Base-by-base conservation (phyloP, 2,329 filamentous ascomycete species). In the Colletotrichum sojae region DNA sequence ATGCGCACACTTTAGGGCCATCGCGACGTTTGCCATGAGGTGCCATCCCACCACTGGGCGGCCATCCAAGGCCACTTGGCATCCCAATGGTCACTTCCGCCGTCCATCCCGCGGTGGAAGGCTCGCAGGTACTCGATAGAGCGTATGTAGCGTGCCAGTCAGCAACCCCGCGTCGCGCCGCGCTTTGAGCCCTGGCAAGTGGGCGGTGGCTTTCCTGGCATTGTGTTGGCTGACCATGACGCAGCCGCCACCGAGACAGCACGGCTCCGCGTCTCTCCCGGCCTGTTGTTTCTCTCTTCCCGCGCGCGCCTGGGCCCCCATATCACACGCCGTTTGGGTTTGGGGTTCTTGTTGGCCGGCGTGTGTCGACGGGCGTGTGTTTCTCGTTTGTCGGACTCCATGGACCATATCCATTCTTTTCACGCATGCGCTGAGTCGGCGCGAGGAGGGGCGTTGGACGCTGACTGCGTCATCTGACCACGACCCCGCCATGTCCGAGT, bases 91-190 rank as follows among this genome's bases (percentile, higher is more conserved):
- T 52, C 66, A 31, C 40, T 49, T 52, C 22, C 31, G 40, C 43
- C 40, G 51, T 56, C 55, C 43, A 45, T 57, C 49, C 59, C 62
- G 59, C 55, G 43, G 15, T 55, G 20, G 40, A 22, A 43, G 31
- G 16, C 63, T 36, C 31, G 31, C 9, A 36, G 31, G 31, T 36
- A 36, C 2, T 36, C 22, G 22, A 25, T 25, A 25, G 31, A 9
- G 4, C 31, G 31, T 36, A 36, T 36, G 31, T 36, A 4, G 8
- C 31, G 31, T 36, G 36, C 66, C 66, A 69, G 55, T 55, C 49
- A 69, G 52, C 54, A 45, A 60, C 54, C 66, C 62, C 51, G 62
- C 66, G 66, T 66, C 54, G 61, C 66, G 66, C 66, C 66, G 61
- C 66, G 66, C 66, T 69, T 66, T 69, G 62, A 45, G 39, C 55